Evolutionary conservation across 2,329 filamentous ascomycete species (phyloP).

Genomic region (Botryotinia calthae): DNA sequence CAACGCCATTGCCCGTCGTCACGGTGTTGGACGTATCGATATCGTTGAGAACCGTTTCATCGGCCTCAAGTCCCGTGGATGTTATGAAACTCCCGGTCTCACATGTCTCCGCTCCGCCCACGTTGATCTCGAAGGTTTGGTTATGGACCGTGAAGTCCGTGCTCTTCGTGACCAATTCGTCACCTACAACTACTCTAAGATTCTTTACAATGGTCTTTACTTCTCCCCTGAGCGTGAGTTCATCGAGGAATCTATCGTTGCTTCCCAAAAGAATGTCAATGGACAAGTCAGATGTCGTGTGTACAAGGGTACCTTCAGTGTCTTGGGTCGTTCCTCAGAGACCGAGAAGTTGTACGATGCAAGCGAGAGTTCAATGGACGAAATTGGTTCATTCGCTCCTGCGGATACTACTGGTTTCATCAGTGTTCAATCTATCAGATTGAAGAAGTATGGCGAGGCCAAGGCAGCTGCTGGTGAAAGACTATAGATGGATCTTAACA

Average conservation of each 20-base stretch:
- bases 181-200: constrained; percentile 60
- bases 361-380: constrained; percentile 67
- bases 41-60: constrained; percentile 82
- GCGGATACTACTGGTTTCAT: constrained; percentile 66
- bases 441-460: constrained; percentile 70
- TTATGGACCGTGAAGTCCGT: constrained; percentile 66
- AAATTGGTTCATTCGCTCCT: constrained; percentile 65
- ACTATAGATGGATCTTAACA: constrained; percentile 38
- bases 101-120: constrained; percentile 39
- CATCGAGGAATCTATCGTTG: constrained; percentile 62
- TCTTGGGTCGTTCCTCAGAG: constrained; percentile 58
- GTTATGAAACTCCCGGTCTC: constrained; percentile 59
- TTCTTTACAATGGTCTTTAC: constrained; percentile 59
- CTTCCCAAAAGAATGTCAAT: constrained; percentile 60
- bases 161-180: constrained; percentile 70
- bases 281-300: constrained; percentile 59
- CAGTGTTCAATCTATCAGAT: constrained; percentile 59
- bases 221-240: constrained; percentile 72
- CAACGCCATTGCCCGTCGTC: constrained; percentile 67
- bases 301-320: constrained; percentile 65
- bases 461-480: constrained; percentile 76
- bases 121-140: constrained; percentile 63
- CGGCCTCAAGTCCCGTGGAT: constrained; percentile 76
- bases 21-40: constrained; percentile 78
- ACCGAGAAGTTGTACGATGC: constrained; percentile 70